These are phyloP conservation scores for Albizia julibrissin DNA, from an alignment of 306 rosid species.

Conservation along the genomic window DNA sequence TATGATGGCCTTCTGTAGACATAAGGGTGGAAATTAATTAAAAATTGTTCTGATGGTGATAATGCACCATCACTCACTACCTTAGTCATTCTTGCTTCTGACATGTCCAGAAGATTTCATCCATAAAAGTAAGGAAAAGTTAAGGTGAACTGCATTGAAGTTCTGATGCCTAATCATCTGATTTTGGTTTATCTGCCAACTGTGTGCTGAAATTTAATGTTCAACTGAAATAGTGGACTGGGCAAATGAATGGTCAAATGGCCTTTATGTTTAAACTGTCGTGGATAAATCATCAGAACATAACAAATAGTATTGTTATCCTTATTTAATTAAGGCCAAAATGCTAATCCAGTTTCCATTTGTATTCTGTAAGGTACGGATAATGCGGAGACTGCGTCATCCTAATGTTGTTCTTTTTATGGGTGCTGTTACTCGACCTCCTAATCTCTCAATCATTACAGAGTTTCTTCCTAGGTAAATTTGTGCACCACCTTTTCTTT, in stretches of 20 bases:
- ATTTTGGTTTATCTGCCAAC: not conserved
- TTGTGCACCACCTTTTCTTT: not conserved
- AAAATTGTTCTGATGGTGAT: not conserved
- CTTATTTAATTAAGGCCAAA: not conserved
- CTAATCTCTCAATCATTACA: conserved; percentile 89
- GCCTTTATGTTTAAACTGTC: not conserved
- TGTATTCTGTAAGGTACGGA: conserved; percentile 69
- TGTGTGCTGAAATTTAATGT: not conserved
- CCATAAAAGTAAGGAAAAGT: not conserved
- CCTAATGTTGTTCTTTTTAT: conserved; percentile 95
- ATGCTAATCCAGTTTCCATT: conserved; percentile 27
- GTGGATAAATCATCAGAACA: conserved; percentile 1
- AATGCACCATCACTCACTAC: not conserved
- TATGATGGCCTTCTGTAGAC: not conserved
- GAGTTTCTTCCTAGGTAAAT: conserved; percentile 96
- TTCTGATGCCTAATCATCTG: not conserved
- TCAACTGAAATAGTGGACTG: not conserved
- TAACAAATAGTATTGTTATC: not conserved
- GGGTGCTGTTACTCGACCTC: conserved; percentile 99
- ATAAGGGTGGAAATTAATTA: not conserved
- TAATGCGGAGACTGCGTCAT: conserved; percentile 98
- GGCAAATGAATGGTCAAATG: not conserved
- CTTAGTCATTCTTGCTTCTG: not conserved
- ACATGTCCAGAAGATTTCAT: not conserved
- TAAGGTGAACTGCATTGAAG: not conserved